Conservation (phyloP, 108 stramenopile genomes). For the Stephanodiscus triporus region DNA sequence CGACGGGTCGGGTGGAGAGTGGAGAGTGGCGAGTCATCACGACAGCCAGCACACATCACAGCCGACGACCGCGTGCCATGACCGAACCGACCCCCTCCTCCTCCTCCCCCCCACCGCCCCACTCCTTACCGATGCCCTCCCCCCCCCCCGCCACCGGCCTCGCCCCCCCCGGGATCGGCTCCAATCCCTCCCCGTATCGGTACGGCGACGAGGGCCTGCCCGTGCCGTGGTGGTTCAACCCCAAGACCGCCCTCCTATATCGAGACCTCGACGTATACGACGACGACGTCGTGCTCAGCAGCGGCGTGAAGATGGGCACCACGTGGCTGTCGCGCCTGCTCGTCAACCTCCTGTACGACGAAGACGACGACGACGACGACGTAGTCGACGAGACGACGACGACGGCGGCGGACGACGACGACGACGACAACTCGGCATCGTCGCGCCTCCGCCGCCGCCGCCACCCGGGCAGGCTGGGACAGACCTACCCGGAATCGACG, state of each 20-base stretch:
- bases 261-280: not conserved
- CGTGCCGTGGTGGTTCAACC: constrained; percentile 43
- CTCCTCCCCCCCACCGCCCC: not conserved
- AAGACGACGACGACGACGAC: constrained; percentile 10
- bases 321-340: constrained; percentile 37
- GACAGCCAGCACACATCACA: too few relatives aligned
- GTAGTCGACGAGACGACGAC: not conserved
- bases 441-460: not conserved
- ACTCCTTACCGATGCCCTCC: not conserved
- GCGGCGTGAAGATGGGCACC: constrained; percentile 45
- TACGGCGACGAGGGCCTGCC: constrained; percentile 16
- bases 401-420: not conserved
- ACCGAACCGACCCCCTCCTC: not conserved
- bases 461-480: constrained; percentile 11
- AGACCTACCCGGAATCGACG: constrained; percentile 37
- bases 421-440: constrained; percentile 1
- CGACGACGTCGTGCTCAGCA: constrained; percentile 28
- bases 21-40: too few relatives aligned
- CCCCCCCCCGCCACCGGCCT: not conserved
- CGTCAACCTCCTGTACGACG: constrained; percentile 16
- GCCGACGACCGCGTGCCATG: too few relatives aligned
- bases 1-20: too few relatives aligned
- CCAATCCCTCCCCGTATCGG: constrained; percentile 17
- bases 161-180: constrained; percentile 3
- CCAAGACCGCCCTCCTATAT: constrained; percentile 19